Evolutionary conservation across 2,329 filamentous ascomycete genomes (phyloP).

Genomic region (Nemania sp.): DNA sequence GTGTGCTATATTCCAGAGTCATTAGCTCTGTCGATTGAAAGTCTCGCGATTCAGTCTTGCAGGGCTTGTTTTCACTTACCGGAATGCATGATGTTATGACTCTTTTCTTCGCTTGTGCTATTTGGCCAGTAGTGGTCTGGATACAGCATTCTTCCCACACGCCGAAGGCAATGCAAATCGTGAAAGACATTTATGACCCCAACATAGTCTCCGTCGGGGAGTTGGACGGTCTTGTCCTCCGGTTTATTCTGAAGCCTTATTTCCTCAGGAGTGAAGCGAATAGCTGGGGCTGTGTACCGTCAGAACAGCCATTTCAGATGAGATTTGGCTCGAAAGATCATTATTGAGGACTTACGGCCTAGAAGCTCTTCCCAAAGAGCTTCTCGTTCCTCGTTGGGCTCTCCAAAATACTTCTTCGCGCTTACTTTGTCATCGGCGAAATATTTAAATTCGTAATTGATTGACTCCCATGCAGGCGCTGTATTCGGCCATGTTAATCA

Average conservation of each 20-base stretch:
- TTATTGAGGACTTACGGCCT: neutral
- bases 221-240: neutral
- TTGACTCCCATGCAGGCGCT: slow-evolving; percentile 1
- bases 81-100: slow-evolving; percentile 1
- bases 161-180: slow-evolving; percentile 8
- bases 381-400: slow-evolving; percentile 5
- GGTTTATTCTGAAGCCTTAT: neutral
- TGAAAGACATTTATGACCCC: slow-evolving; percentile 6
- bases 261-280: neutral
- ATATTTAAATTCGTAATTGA: slow-evolving; percentile 2
- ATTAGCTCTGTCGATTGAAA: neutral
- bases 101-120: slow-evolving; percentile 4
- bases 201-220: slow-evolving; percentile 10
- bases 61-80: neutral
- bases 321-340: neutral
- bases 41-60: neutral
- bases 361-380: slow-evolving; percentile 7
- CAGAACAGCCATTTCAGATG: neutral
- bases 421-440: neutral
- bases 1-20: neutral
- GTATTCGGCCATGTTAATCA: neutral
- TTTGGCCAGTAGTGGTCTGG: slow-evolving; percentile 9
- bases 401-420: slow-evolving; percentile 2
- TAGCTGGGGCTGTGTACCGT: neutral
- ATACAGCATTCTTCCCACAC: slow-evolving; percentile 7